Percentiles rank a stretch among this genome's conserved stretches.
Evolutionary conservation across 1,139 yeast genomes (phyloP).

Genomic region (Magnusiomyces fungicola): DNA sequence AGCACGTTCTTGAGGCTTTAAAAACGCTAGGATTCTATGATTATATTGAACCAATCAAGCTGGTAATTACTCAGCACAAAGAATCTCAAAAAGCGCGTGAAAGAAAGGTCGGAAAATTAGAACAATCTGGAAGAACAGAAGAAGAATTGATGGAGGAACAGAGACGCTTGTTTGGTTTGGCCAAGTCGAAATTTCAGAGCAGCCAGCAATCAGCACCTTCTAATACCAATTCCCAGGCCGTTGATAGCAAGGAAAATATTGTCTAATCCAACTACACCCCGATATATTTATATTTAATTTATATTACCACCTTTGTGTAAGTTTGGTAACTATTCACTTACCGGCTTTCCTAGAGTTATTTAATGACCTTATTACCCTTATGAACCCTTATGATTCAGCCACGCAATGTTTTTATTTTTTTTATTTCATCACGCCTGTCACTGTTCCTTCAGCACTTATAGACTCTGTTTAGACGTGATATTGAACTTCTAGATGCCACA

Average conservation of each 20-base stretch:
- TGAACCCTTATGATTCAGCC: not conserved
- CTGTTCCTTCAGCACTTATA: too few species aligned
- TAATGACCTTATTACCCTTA: too few species aligned
- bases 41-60: conserved; percentile 75
- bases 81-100: conserved; percentile 75
- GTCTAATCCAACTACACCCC: too few species aligned
- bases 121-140: conserved; percentile 83
- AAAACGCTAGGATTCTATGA: conserved; percentile 82
- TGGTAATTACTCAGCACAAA: conserved; percentile 78
- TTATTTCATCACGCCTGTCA: not conserved
- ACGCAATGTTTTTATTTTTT: not conserved
- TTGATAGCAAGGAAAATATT: not conserved
- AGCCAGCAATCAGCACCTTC: conserved; percentile 7
- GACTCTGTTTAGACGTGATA: too few species aligned
- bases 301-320: too few species aligned
- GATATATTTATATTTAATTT: too few species aligned
- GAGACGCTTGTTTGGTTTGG: conserved; percentile 83
- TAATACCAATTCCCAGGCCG: not conserved
- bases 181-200: conserved; percentile 49
- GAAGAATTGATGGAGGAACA: conserved; percentile 90
- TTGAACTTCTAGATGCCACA: too few species aligned
- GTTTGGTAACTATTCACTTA: too few species aligned
- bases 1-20: conserved; percentile 87
- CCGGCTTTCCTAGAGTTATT: too few species aligned
- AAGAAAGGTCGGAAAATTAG: conserved; percentile 86